These are phyloP conservation scores for Collybiopsis confluens DNA, from an alignment of 768 basidiomycete species.

Conservation along the genomic window DNA sequence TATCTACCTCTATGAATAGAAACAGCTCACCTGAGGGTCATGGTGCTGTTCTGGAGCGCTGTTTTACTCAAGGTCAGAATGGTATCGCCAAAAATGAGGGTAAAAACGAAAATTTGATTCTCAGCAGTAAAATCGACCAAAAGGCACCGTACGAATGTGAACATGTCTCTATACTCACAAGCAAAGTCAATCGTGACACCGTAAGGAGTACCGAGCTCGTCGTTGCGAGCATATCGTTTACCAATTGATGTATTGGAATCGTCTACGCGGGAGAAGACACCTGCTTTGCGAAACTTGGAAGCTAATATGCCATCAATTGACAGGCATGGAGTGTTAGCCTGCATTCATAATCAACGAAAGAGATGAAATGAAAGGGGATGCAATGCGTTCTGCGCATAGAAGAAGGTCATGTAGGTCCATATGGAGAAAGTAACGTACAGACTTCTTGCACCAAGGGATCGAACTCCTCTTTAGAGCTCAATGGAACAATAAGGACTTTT, in stretches of 20 bases:
- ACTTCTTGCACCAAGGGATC: conserved; percentile 81
- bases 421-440: conserved; percentile 54
- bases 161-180: conserved; percentile 29
- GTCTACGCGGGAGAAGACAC: conserved; percentile 91
- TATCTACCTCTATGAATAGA: conserved; percentile 3
- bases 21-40: conserved; percentile 80
- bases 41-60: conserved; percentile 90
- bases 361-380: neutral
- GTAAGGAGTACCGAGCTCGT: conserved; percentile 97
- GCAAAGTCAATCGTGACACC: conserved; percentile 59
- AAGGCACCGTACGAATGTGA: neutral
- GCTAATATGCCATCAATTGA: conserved; percentile 45
- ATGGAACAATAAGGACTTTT: conserved; percentile 93
- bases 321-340: neutral
- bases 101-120: no score
- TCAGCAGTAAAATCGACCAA: neutral
- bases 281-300: conserved; percentile 78
- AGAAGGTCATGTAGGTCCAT: conserved; percentile 5
- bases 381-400: conserved; percentile 2
- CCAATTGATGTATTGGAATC: conserved; percentile 95
- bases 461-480: conserved; percentile 83
- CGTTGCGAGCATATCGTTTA: conserved; percentile 95
- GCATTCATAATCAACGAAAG: neutral
- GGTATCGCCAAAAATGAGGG: neutral
- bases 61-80: conserved; percentile 9